Base-by-base conservation (phyloP, 2,329 filamentous ascomycete genomes). In the Colletotrichum tropicale region DNA sequence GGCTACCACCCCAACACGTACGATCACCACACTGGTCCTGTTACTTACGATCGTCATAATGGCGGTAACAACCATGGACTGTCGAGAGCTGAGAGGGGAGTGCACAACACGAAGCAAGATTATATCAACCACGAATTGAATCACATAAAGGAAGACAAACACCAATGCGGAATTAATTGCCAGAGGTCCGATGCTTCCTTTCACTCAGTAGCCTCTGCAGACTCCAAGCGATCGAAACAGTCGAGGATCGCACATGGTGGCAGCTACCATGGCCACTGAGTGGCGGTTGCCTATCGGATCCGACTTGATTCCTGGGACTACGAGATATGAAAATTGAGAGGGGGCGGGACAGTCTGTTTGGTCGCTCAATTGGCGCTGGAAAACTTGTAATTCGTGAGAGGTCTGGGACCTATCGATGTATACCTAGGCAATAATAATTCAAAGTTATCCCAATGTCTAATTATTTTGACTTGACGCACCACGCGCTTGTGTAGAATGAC, bases 301-400 rank as follows among this genome's bases (percentile, higher is more conserved):
- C 18, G 9, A 10, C 38, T 0, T n/a, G 38, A 6, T 48, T 48
- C 0, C 0, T 12, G 38, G 0, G 38, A 0, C 18, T 48, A 18
- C 38, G 5, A 48, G 38, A 48, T 21, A 21, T 21, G 43, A 21
- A 48, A 48, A 48, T n/a, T 21, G 18, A 21, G 43, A 6, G 9
- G 6, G 6, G 8, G 1, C 38, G 3, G 18, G 43, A 12, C 18
- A 48, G 18, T 21, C 3, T 48, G 43, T 48, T 21, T 48, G 6
- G 9, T 48, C 10, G 43, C 18, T 13, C 9, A 6, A 48, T 21
- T 0, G 43, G 18, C 43, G 43, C 43, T 48, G 43, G 18, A 1
- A 48, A 48, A 4, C 10, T n/a, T 21, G 18, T 48, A 48, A 48
- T 48, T 48, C 10, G 18, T n/a, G 18, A 48, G 18, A n/a, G 43